Percentiles rank a stretch among this genome's conserved stretches.
Evolutionary conservation across 371 early-diverging fungal species (phyloP).

Genomic region (Vairimorpha apis): DNA sequence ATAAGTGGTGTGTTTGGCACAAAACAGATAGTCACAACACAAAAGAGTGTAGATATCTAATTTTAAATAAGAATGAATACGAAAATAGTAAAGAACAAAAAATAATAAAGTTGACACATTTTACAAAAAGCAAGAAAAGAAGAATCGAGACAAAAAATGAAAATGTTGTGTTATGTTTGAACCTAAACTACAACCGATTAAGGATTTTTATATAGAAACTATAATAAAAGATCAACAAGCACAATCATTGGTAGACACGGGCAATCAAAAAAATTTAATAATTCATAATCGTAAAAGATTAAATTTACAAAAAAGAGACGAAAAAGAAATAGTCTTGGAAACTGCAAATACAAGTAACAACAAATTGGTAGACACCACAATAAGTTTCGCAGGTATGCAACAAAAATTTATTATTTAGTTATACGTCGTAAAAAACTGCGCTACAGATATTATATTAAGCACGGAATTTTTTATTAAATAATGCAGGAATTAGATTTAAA

Average conservation of each 20-base stretch:
- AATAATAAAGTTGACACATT: background rate
- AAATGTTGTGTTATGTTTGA: background rate
- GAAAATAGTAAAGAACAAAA: background rate
- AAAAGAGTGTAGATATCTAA: background rate
- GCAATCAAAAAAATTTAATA: background rate
- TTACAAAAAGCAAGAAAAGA: background rate
- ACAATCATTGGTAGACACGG: constrained; percentile 11
- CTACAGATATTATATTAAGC: constrained; percentile 1
- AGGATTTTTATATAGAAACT: too few species aligned
- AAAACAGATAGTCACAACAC: constrained; percentile 3
- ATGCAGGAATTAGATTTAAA: constrained; percentile 1
- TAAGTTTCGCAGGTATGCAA: background rate
- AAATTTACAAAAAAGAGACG: background rate
- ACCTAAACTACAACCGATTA: background rate
- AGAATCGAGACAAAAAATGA: background rate
- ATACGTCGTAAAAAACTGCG: too few species aligned
- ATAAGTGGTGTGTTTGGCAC: background rate
- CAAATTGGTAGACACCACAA: background rate
- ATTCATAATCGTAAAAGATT: background rate
- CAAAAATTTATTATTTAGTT: background rate
- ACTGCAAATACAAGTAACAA: background rate
- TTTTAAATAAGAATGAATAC: background rate
- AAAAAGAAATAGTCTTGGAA: background rate
- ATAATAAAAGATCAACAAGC: too few species aligned
- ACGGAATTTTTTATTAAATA: background rate